A percentile compares a stretch with the other conserved stretches of the same genome.
phyloP scores from a whole-genome alignment of 1,284 basidiomycete species.

The Irpex rosettiformis region DNA sequence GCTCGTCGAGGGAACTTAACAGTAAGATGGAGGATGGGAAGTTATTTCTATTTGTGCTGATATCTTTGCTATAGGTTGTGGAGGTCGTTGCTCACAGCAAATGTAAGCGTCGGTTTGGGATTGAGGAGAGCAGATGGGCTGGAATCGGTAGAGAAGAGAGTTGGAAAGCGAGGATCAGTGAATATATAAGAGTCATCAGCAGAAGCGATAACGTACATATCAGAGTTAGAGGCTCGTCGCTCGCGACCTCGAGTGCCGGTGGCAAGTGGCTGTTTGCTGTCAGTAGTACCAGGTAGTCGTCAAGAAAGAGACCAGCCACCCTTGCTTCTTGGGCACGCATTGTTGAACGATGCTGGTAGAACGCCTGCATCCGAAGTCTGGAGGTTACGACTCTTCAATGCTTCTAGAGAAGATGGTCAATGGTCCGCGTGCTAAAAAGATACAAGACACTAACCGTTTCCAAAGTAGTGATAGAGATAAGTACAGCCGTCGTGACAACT shows the following conservation, averaged over 20 bases:
- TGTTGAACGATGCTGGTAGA: slow-evolving; percentile 74
- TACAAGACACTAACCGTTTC: slow-evolving; percentile 8
- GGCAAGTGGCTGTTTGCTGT: slow-evolving; percentile 35
- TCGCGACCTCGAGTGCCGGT: slow-evolving; percentile 40
- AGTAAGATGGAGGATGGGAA: slow-evolving; percentile 69
- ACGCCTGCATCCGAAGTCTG: slow-evolving; percentile 69
- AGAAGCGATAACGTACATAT: slow-evolving; percentile 17
- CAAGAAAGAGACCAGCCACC: slow-evolving; percentile 34
- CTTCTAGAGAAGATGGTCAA: slow-evolving; percentile 40
- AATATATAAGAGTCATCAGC: slow-evolving; percentile 13
- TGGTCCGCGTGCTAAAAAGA: slow-evolving; percentile 1
- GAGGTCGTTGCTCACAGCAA: too few species aligned
- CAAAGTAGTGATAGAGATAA: slow-evolving; percentile 9
- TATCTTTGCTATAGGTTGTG: slow-evolving; percentile 75
- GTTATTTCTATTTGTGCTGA: slow-evolving; percentile 41
- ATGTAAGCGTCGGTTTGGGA: slow-evolving; percentile 59
- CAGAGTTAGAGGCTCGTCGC: slow-evolving; percentile 20
- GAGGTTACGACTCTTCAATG: slow-evolving; percentile 77
- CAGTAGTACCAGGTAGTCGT: slow-evolving; percentile 21
- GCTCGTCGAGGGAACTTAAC: slow-evolving; percentile 79
- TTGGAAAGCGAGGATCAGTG: slow-evolving; percentile 55
- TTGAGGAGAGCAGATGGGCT: slow-evolving; percentile 73
- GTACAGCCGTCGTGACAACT: slow-evolving; percentile 20
- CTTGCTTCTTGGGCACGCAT: slow-evolving; percentile 66
- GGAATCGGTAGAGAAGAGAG: slow-evolving; percentile 69